Base-by-base conservation (phyloP, 208 protist species). In the Trypanosoma rangeli region DNA sequence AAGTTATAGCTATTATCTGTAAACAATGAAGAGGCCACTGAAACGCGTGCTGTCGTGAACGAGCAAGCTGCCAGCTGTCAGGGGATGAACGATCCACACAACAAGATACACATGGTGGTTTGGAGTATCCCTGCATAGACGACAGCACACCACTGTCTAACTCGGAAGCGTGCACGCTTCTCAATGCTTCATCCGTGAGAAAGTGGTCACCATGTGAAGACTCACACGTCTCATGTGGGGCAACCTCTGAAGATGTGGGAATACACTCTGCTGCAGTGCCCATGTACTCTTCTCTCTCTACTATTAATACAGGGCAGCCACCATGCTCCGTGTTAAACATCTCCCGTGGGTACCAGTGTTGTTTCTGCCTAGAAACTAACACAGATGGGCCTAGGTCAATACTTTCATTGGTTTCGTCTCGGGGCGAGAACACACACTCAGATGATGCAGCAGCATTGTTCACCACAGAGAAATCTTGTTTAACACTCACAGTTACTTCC, bases 1-100 rank as follows among this genome's bases (percentile, higher is more conserved):
- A 61, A 22, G 78, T 46, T n/a, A 86, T 49, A 22, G 86, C 85
- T 10, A 72, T 56, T 50, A 95, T 60, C 69, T 95, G 86, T 55
- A 89, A 55, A 1, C 52, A 42, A 72, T 95, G 84, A 53, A 92
- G 64, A n/a, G 89, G 89, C 26, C 71, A 70, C 70, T 94, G 74
- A 62, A 92, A 84, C 31, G 79, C 86, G 73, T 90, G 71, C 18
- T 77, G 76, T 0, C 89, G 86, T 18, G 82, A 69, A 53, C 57
- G 53, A 57, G 80, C 72, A 53, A 54, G 59, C n/a, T 74, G 74
- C 86, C 88, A 94, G 18, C 70, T 67, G 42, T 89, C 74, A 13
- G 79, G 81, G 52, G 83, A 48, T 10, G 49, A 79, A 26, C 76
- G 74, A 68, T 94, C 77, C 0, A 91, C 76, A 67, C 79, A 90